Evolutionary conservation across 352 stramenopile genomes (phyloP).

Genomic region (Globisporangium sylvaticum): DNA sequence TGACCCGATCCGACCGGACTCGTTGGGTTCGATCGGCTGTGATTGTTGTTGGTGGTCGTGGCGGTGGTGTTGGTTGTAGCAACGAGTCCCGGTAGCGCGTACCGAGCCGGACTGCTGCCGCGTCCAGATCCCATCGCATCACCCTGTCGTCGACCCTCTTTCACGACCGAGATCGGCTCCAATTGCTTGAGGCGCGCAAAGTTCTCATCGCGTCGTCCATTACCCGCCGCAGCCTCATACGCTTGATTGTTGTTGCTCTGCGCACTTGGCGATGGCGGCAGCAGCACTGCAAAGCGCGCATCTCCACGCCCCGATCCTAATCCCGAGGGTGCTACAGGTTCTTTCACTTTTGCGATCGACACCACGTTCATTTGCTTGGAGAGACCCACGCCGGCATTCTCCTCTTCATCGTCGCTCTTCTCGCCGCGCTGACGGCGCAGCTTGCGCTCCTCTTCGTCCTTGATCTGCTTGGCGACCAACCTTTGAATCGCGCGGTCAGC

Average conservation of each 20-base stretch:
- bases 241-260: background rate
- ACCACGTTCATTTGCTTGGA: constrained; percentile 1
- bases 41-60: background rate
- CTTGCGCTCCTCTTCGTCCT: constrained; percentile 29
- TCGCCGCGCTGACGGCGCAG: constrained; percentile 7
- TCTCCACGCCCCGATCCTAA: constrained; percentile 2
- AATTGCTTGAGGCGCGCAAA: constrained; percentile 4
- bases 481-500: constrained; percentile 62
- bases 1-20: background rate
- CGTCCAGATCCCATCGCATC: constrained; percentile 1
- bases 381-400: background rate
- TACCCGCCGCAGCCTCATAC: background rate
- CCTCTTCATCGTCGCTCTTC: constrained; percentile 11
- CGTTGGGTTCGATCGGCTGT: constrained; percentile 6
- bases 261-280: background rate
- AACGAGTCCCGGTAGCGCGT: background rate
- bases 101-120: background rate
- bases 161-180: constrained; percentile 3
- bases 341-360: constrained; percentile 1
- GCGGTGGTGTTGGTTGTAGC: background rate
- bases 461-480: constrained; percentile 38
- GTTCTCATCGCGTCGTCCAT: background rate
- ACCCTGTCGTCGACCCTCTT: constrained; percentile 4
- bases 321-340: background rate
- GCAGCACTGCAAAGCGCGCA: constrained; percentile 6